Evolutionary conservation across 192 early-diverging fungal species (phyloP), one percentile per base, ranked within the genome.

Genomic region (Backusella tuberculispora): DNA sequence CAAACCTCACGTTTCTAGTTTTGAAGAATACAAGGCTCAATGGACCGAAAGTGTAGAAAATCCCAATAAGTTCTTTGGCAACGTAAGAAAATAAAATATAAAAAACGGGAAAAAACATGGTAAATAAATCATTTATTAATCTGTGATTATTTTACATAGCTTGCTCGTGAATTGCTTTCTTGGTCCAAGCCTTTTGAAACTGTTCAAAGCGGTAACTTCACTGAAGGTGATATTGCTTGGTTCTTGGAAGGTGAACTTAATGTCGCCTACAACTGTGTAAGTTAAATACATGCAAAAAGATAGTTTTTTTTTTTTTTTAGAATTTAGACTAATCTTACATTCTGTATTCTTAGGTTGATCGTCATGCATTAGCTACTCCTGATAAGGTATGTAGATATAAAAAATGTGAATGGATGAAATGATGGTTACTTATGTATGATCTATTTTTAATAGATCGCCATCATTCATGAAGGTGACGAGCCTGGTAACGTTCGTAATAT

Each of bases 181-280:
- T 98, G 97, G 97, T 83, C 85, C 78, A 88, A 86, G 78, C 92
- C 93, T 64, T 97, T 96, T 82, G 79, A 85, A 65, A 87, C 85
- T 40, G 92, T 94, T 69, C 75, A 78, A 44, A 84, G 87, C 44
- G 95, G 97, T 38, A 84, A 83, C 56, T 93, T 98, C 75, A 79
- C 89, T 42, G 85, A 91, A 63, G 97, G 97, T 67, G 91, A 99
- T 82, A 88, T 94, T 71, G 89, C 95, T 42, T 99, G 97, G 97
- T 99, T 99, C 87, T 83, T 88, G 44, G 92, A 93, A 73, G 97
- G 97, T 48, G 83, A 92, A 77, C 86, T 99, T 75, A 99, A 99
- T 78, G 93, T 92, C 21, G 88, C 92, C 37, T 94, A 93, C 88
- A 99, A 99, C 89, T 97, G 95, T 85, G 92, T 99, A 60, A 60